phyloP scores from a whole-genome alignment of 2,329 filamentous ascomycete species.

The Microdochium nivale region DNA sequence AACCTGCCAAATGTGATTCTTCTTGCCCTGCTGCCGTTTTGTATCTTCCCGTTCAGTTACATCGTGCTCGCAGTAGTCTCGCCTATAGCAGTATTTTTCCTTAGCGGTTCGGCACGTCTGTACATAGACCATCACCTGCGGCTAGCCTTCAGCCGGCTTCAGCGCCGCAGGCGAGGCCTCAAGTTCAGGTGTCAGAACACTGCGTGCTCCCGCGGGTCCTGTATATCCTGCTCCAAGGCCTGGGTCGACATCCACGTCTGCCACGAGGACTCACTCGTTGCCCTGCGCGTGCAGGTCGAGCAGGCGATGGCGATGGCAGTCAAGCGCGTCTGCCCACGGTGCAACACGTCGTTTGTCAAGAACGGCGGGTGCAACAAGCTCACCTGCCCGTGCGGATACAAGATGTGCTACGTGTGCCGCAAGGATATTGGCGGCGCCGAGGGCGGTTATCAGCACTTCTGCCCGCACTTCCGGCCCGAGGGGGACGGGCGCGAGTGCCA shows the following conservation, averaged over 20 bases:
- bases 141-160: constrained; percentile 56
- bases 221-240: constrained; percentile 69
- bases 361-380: constrained; percentile 93
- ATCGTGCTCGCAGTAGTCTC: constrained; percentile 43
- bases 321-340: constrained; percentile 89
- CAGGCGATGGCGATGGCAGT: constrained; percentile 88
- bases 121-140: constrained; percentile 39
- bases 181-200: constrained; percentile 71
- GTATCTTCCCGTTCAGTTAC: constrained; percentile 42
- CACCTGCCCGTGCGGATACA: constrained; percentile 89
- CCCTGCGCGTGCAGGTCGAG: constrained; percentile 82
- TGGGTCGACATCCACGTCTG: constrained; percentile 90
- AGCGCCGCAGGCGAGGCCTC: constrained; percentile 61
- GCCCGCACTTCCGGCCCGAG: constrained; percentile 83
- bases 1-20: constrained; percentile 34
- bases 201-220: constrained; percentile 62
- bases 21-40: constrained; percentile 15
- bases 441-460: constrained; percentile 89
- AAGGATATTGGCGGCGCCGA: constrained; percentile 52
- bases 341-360: constrained; percentile 89
- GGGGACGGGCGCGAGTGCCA: constrained; percentile 63
- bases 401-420: constrained; percentile 96
- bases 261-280: constrained; percentile 73
- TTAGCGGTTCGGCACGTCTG: constrained; percentile 31
- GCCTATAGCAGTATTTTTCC: constrained; percentile 32